Evolutionary conservation across 2,329 filamentous ascomycete species (phyloP), one percentile per base, ranked within the genome.

Genomic region (Hymenoscyphus scutula): DNA sequence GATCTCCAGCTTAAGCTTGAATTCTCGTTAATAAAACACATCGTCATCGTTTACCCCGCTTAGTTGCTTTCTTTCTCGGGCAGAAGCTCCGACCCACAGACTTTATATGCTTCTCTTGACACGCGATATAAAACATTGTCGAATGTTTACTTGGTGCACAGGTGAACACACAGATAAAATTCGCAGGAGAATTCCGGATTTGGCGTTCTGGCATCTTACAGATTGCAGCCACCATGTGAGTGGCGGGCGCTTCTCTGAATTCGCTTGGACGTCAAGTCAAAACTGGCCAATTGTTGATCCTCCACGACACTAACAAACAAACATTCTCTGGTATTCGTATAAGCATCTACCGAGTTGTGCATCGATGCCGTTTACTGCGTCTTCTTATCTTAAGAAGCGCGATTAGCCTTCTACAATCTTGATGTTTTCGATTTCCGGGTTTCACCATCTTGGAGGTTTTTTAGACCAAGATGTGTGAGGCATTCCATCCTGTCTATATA

Each of bases 61-160:
- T 45, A 23, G 6, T 19, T 19, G 2, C 17, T 45, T 45, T 45
- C 10, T 5, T 13, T 6, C 13, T 45, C 41, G 41, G n/a, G 32
- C 10, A 34, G 11, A 11, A 19, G 41, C 41, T 48, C n/a, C 10
- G 41, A 23, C 19, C 3, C n/a, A 23, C 41, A 23, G 41, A 25
- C 38, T 19, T 41, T 41, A 56, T 19, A n/a, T 37, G 37, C 7
- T 58, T 58, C 32, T 45, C 37, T 58, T 32, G 53, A 32, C 25
- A 54, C 25, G 53, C 53, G 30, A 32, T 53, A 54, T 30, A 32
- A 54, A 54, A 48, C 41, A 48, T 48, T 25, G 7, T 17, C 25
- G 10, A 17, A 30, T 30, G 25, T 53, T 25, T 53, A 13, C 27
- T 53, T 17, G 13, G 51, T 53, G 51, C 51, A 11, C 51, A 30